Base-by-base conservation (phyloP, 371 early-diverging fungal species). In the Rhizopus sp. region DNA sequence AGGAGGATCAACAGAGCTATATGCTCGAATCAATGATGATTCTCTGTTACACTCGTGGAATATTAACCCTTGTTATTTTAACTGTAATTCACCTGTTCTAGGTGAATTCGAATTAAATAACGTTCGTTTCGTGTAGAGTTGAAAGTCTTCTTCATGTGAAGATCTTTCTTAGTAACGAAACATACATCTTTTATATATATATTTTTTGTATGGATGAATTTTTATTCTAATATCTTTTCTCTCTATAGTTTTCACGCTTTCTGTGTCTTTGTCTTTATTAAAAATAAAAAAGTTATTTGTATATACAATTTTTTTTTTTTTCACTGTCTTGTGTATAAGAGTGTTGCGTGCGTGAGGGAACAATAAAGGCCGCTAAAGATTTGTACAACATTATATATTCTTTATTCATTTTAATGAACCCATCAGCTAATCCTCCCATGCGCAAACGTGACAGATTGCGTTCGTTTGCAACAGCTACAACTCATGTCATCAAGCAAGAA, bases 1-100 rank as follows among this genome's bases (percentile, higher is more conserved):
- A 69, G 65, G 69, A 50, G 69, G 23, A 49, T 42, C 62, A 44
- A 61, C 57, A 41, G 55, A 59, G 57, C 56, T 56, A 53, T 50
- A 45, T n/a, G 60, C 60, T 60, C 55, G 41, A 39, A 23, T 17
- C 62, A 57, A 64, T 64, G 60, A 68, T 53, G 61, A 31, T 62
- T 42, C 69, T 64, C 69, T 64, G 69, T 69, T 69, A 69, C 65
- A 69, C 65, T 59, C 50, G 69, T 69, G 69, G 69, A 65, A 69
- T 34, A 69, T 44, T 55, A 62, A 69, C 31, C 38, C 35, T 57
- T 62, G 47, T 69, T 45, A 44, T 58, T 37, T 62, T 58, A 61
- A 64, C 59, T 69, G 65, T 55, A 51, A 51, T 52, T 53, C 62
- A 42, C 58, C 65, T 69, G 69, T 69, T 69, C 65, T 69, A 69